Conservation (phyloP, 2,329 filamentous ascomycete genomes). For the Apiospora hydei region DNA sequence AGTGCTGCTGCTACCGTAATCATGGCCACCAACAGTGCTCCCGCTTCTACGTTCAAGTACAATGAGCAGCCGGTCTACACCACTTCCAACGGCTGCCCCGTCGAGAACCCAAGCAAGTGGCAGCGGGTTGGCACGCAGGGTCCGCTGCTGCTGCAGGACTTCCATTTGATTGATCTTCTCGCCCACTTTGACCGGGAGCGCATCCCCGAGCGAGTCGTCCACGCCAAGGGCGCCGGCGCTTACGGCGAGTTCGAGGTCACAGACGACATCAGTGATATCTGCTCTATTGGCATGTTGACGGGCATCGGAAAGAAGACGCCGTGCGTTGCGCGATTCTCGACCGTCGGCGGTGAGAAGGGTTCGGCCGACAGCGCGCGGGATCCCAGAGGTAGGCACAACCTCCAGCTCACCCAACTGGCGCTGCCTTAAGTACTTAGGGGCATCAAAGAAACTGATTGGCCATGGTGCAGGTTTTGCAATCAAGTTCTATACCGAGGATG, state of each 20-base stretch:
- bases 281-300: conserved; percentile 52
- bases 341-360: conserved; percentile 74
- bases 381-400: conserved; percentile 34
- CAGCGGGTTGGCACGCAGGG: conserved; percentile 64
- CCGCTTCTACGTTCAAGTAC: conserved; percentile 59
- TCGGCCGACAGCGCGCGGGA: conserved; percentile 73
- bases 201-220: conserved; percentile 55
- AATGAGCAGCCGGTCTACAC: conserved; percentile 66
- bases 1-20: conserved; percentile 31
- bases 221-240: conserved; percentile 48
- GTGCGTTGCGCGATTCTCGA: conserved; percentile 69
- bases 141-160: conserved; percentile 69
- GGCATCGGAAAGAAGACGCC: conserved; percentile 67
- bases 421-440: conserved; percentile 57
- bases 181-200: conserved; percentile 61
- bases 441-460: conserved; percentile 78
- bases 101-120: conserved; percentile 55
- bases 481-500: conserved; percentile 77
- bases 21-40: conserved; percentile 53
- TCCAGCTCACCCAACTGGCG: not conserved
- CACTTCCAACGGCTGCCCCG: conserved; percentile 65
- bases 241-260: conserved; percentile 54
- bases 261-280: conserved; percentile 57
- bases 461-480: conserved; percentile 77
- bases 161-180: conserved; percentile 69